Conservation (phyloP, 2,329 filamentous ascomycete genomes). For the Fusarium haematococcum region DNA sequence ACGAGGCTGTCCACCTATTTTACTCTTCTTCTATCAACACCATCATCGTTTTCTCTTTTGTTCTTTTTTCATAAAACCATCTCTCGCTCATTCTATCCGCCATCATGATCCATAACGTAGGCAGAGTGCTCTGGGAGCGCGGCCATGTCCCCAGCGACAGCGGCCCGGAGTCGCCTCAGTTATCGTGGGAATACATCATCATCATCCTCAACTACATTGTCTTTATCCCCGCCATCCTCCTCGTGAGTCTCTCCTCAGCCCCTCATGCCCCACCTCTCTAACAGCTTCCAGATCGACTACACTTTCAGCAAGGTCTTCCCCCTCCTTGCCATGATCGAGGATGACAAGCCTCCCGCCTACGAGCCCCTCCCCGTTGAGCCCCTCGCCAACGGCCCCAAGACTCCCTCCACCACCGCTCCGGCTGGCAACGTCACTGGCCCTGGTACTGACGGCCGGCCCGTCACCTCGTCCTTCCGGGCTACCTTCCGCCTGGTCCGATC, state of each 20-base stretch:
- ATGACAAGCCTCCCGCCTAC: conserved; percentile 67
- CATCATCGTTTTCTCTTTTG: neutral
- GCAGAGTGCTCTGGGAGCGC: conserved; percentile 47
- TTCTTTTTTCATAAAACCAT: neutral
- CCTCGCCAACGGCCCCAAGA: conserved; percentile 46
- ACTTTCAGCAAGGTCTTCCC: conserved; percentile 64
- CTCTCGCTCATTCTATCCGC: neutral
- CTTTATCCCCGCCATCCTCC: conserved; percentile 58
- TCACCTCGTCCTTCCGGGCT: conserved; percentile 64
- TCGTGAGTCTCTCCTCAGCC: conserved; percentile 49
- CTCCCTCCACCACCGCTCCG: conserved; percentile 43
- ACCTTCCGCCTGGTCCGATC: conserved; percentile 68
- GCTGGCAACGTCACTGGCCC: conserved; percentile 30
- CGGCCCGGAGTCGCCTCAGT: conserved; percentile 13
- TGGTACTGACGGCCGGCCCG: conserved; percentile 30
- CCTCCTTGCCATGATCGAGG: conserved; percentile 68
- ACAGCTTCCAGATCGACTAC: conserved; percentile 58
- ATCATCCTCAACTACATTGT: conserved; percentile 56
- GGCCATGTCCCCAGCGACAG: conserved; percentile 41
- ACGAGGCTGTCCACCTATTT: conserved; percentile 3
- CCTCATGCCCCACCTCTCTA: neutral
- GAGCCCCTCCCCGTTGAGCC: conserved; percentile 63
- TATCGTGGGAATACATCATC: conserved; percentile 54
- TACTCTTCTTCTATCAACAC: neutral
- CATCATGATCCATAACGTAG: conserved; percentile 37